A percentile compares a stretch with the other conserved stretches of the same genome.
These are phyloP conservation scores for Thraustochytrium sp. DNA, from an alignment of 352 stramenopile species.

Conservation along the genomic window DNA sequence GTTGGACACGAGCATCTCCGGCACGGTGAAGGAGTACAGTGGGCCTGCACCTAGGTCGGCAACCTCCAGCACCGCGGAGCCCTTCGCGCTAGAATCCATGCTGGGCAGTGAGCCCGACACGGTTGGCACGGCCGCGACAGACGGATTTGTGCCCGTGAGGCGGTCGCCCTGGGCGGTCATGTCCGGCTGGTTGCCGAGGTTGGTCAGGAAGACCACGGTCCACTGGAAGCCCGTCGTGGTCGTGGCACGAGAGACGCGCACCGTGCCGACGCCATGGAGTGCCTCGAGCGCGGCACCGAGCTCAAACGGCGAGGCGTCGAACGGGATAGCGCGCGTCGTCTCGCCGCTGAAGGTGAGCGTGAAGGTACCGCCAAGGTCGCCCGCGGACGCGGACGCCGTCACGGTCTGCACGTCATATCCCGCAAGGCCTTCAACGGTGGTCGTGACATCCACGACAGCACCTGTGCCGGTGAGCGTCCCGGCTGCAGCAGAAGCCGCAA, in stretches of 20 bases:
- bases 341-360: conserved; percentile 63
- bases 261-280: conserved; percentile 67
- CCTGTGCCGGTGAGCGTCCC: conserved; percentile 66
- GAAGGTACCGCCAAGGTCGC: conserved; percentile 69
- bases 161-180: conserved; percentile 67
- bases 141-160: not conserved
- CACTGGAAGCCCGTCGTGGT: conserved; percentile 72
- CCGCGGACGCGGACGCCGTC: conserved; percentile 61
- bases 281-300: conserved; percentile 60
- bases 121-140: conserved; percentile 42
- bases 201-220: conserved; percentile 75
- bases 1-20: conserved; percentile 45
- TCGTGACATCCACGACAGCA: conserved; percentile 64
- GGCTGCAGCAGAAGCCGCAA: conserved; percentile 55
- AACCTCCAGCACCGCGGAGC: conserved; percentile 46
- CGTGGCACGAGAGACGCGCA: conserved; percentile 60
- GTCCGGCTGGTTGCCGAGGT: conserved; percentile 79
- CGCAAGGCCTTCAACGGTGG: conserved; percentile 74
- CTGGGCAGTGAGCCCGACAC: conserved; percentile 42
- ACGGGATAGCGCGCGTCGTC: conserved; percentile 55
- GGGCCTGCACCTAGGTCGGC: conserved; percentile 16
- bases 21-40: conserved; percentile 23
- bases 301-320: not conserved
- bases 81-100: conserved; percentile 49
- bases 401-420: conserved; percentile 83